Evolutionary conservation across 2,329 filamentous ascomycete genomes (phyloP), one percentile per base, ranked within the genome.

Genomic region (Cadophora sp.): DNA sequence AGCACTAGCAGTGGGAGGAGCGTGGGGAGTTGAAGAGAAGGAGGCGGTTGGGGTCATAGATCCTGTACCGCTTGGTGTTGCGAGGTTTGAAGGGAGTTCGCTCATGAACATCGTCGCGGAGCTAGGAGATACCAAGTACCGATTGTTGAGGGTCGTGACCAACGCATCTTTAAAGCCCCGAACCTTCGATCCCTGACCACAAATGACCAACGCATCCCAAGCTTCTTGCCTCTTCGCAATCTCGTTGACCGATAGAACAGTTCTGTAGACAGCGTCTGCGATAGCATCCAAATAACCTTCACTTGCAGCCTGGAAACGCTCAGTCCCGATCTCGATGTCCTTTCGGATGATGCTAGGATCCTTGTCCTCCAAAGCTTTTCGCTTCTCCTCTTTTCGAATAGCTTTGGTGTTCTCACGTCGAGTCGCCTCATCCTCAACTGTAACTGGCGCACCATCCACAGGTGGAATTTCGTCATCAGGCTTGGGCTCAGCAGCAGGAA

Each of bases 31-130:
- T 14, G 73, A 72, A 82, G 86, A 70, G 81, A 86, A 73, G 82
- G 85, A 76, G 58, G 68, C 69, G 59, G 63, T 77, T 9, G 96
- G 96, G 1, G 95, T 98, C 79, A 97, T 96, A 18, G 94, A 89
- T 41, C 95, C 95, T 0, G 95, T 98, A 22, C 93, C 94, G 13
- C 91, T 86, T 1, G 96, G 96, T 0, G 96, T 98, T 36, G 92
- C 94, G 77, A 97, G 87, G 80, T 96, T 95, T 9, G 94, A 97
- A 8, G 96, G 96, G 45, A 98, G 89, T 79, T 99, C 96, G 24
- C 94, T 97, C 43, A 94, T 97, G 84, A 98, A 98, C 75, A 98
- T 98, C 50, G 94, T 97, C 60, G 93, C 94, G 1, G 93, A 95
- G 33, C 91, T 94, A 0, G 96, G 96, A 1, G 94, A 97, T 72